These are phyloP conservation scores for Fusarium graminum DNA, from an alignment of 2,329 filamentous ascomycete species.

Conservation along the genomic window DNA sequence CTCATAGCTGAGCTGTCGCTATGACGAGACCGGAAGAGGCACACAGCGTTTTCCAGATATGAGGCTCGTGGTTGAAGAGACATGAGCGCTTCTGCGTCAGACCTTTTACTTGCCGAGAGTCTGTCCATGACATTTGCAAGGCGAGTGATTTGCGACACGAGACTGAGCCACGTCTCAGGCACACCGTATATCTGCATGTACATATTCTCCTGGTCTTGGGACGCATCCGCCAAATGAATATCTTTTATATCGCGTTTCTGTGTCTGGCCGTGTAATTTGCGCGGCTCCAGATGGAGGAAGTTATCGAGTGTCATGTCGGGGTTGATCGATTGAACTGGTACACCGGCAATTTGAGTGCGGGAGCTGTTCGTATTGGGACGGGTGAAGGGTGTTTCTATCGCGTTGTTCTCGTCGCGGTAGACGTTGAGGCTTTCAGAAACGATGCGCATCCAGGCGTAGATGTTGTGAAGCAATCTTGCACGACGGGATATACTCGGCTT, in stretches of 20 bases:
- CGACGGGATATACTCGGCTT: slow-evolving; percentile 42
- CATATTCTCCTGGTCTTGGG: slow-evolving; percentile 42
- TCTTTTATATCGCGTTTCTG: slow-evolving; percentile 34
- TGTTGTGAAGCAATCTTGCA: slow-evolving; percentile 39
- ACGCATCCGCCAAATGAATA: slow-evolving; percentile 34
- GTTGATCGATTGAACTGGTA: slow-evolving; percentile 24
- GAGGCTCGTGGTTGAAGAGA: slow-evolving; percentile 31
- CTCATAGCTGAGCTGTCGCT: slow-evolving; percentile 4
- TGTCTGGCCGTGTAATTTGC: slow-evolving; percentile 29
- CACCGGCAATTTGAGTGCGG: slow-evolving; percentile 1
- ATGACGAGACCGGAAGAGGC: slow-evolving; percentile 36
- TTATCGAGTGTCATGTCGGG: slow-evolving; percentile 40
- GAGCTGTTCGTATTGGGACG: background rate
- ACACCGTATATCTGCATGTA: slow-evolving; percentile 46
- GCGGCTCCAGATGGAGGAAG: slow-evolving; percentile 40
- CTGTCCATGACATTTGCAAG: slow-evolving; percentile 41
- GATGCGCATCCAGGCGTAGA: slow-evolving; percentile 47
- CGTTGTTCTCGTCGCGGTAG: slow-evolving; percentile 32
- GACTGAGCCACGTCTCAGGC: slow-evolving; percentile 43
- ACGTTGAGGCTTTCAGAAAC: slow-evolving; percentile 43
- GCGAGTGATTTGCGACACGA: slow-evolving; percentile 41
- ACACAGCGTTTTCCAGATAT: slow-evolving; percentile 42
- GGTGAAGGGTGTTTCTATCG: slow-evolving; percentile 18
- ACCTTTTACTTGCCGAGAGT: slow-evolving; percentile 11
- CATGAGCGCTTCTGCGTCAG: slow-evolving; percentile 31